Percentiles rank a stretch among this genome's conserved stretches.
These are phyloP conservation scores for Aspergillus heteromorphus DNA, from an alignment of 495 filamentous ascomycete genomes.

Conservation along the genomic window DNA sequence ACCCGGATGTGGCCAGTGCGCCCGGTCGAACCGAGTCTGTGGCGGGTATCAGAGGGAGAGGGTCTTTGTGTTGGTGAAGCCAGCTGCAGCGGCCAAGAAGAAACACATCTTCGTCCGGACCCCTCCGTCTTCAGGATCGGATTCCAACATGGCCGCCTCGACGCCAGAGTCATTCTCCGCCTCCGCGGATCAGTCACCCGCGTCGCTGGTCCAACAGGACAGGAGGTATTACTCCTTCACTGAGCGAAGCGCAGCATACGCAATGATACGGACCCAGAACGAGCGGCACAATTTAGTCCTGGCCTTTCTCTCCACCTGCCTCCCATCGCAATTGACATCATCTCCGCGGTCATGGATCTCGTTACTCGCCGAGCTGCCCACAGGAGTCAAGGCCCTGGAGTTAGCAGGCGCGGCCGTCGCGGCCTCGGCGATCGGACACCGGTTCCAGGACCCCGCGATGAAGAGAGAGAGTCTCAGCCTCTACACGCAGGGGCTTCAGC, in stretches of 20 bases:
- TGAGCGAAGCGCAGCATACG: background rate
- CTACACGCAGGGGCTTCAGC: slow-evolving; percentile 27
- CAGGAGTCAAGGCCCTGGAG: slow-evolving; percentile 21
- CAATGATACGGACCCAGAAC: slow-evolving; percentile 3
- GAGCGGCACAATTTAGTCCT: slow-evolving; percentile 14
- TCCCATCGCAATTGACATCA: slow-evolving; percentile 6
- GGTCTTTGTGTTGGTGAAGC: slow-evolving; percentile 27
- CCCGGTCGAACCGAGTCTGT: slow-evolving; percentile 31
- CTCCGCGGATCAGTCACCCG: background rate
- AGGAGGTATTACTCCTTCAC: background rate
- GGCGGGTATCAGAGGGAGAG: slow-evolving; percentile 31
- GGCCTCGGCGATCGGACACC: slow-evolving; percentile 21
- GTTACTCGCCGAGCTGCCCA: slow-evolving; percentile 15
- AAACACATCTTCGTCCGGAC: slow-evolving; percentile 11
- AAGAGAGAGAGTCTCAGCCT: slow-evolving; percentile 24
- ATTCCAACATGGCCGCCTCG: too few species aligned
- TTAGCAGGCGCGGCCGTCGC: slow-evolving; percentile 20
- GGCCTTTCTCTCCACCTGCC: slow-evolving; percentile 16
- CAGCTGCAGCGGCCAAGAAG: slow-evolving; percentile 7
- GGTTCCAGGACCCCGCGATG: slow-evolving; percentile 15
- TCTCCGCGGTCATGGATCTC: slow-evolving; percentile 21
- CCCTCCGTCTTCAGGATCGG: background rate
- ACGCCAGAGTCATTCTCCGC: too few species aligned
- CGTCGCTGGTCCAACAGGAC: background rate
- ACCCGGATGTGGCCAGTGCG: slow-evolving; percentile 32